Base-by-base conservation (phyloP, 352 stramenopile genomes). In the Pythium biforme region DNA sequence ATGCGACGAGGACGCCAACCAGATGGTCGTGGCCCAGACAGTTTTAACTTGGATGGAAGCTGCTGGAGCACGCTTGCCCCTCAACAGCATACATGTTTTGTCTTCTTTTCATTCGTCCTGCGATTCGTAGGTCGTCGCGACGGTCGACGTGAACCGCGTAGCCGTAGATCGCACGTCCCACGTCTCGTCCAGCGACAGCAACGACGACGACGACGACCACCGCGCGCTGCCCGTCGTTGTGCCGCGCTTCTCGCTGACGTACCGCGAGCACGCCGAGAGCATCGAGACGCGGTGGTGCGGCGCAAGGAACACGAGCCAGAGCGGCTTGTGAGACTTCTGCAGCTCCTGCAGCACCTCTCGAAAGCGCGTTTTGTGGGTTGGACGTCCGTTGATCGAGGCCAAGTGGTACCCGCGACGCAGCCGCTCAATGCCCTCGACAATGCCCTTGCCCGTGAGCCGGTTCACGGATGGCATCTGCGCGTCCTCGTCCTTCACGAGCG, bases 391-490 rank as follows among this genome's bases (percentile, higher is more conserved):
- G 29, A 91, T 75, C 10, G 76, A 77, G 11, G 72, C 64, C 3
- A 91, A 72, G 17, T 75, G 51, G 54, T 70, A 80, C 4, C 79
- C 82, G 31, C 81, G 68, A 11, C 77, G 62, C 10, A 91, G 46
- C 0, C 49, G 56, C 12, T 81, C 73, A 19, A 91, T 64, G 9
- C 75, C 74, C 3, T 39, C 41, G 3, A 77, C 72, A 0, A 62
- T 73, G 0, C 82, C 79, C 58, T 85, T 86, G n/a, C 79, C 79
- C n/a, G 82, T 91, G 50, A 91, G 73, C 15, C 82, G 79, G 54
- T 83, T 84, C 54, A 91, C 77, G 10, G 80, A n/a, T 14, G 77
- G 64, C 33, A 75, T 66, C 1, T 76, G 75, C 11, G 76, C 79
- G 48, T 83, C 77, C 31, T 68, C 52, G 29, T 88, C 79, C 48